Percentiles rank a stretch among this genome's conserved stretches.
phyloP scores from a whole-genome alignment of 2,329 filamentous ascomycete genomes.

The Pseudogymnoascus verrucosus region DNA sequence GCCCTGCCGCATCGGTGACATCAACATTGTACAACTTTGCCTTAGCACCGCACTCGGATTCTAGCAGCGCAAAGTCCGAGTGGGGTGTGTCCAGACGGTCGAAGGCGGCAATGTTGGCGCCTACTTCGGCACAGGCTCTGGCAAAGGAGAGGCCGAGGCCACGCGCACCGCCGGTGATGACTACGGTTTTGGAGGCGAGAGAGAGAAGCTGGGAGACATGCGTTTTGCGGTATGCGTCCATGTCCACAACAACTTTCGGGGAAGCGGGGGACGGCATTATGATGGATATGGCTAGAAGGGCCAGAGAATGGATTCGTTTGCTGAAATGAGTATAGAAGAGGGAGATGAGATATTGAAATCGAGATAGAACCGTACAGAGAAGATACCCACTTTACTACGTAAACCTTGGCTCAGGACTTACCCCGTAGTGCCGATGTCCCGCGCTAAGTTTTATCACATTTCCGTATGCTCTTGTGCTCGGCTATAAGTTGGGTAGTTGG shows the following conservation, averaged over 20 bases:
- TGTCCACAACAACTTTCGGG: background rate
- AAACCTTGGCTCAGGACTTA: background rate
- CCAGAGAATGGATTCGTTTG: background rate
- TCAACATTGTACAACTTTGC: background rate
- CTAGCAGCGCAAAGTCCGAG: background rate
- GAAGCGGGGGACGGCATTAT: background rate
- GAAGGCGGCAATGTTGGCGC: conserved; percentile 48
- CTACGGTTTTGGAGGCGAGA: conserved; percentile 44
- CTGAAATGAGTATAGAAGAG: background rate
- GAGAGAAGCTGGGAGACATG: background rate
- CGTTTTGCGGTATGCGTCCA: background rate
- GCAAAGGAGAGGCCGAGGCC: conserved; percentile 60
- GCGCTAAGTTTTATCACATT: background rate
- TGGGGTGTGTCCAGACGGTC: background rate
- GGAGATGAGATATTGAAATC: background rate
- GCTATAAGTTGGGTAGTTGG: background rate
- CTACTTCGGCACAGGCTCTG: conserved; percentile 53
- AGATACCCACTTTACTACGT: background rate
- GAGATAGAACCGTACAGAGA: background rate
- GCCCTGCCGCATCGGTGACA: background rate
- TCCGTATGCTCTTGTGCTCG: background rate
- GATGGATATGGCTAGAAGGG: background rate
- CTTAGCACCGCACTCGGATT: background rate
- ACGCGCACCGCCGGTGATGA: conserved; percentile 64
- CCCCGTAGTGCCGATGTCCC: background rate